Conservation (phyloP, 2,329 filamentous ascomycete genomes). For the Colletotrichum phormii region DNA sequence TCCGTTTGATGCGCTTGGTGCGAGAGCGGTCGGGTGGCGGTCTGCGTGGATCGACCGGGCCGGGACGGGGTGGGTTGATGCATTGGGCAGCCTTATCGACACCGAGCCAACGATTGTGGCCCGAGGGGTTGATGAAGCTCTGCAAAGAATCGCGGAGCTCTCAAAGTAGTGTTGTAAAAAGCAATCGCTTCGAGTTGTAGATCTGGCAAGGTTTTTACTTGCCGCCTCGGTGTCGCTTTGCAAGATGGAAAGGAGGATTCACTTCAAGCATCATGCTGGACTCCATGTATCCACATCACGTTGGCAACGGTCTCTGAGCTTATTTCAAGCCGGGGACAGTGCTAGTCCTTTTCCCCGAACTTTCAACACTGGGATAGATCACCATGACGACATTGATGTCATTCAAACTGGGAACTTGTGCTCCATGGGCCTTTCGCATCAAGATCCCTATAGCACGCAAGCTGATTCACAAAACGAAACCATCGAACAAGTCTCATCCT, state of each 20-base stretch:
- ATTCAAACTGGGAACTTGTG: not conserved
- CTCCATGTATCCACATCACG: not conserved
- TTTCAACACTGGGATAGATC: not conserved
- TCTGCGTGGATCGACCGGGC: constrained; percentile 75
- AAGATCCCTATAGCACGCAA: not conserved
- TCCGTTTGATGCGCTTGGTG: constrained; percentile 78
- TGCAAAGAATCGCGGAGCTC: constrained; percentile 48
- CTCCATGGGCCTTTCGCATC: not conserved
- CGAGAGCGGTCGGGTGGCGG: constrained; percentile 69
- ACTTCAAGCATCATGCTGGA: not conserved
- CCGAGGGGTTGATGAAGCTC: constrained; percentile 67
- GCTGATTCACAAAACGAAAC: not conserved
- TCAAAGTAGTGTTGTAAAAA: not conserved
- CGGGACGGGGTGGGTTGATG: constrained; percentile 74
- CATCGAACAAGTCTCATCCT: not conserved
- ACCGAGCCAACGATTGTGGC: constrained; percentile 65
- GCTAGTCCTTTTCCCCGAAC: not conserved
- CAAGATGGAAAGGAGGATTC: not conserved
- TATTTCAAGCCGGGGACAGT: not conserved
- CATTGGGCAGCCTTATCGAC: constrained; percentile 58
- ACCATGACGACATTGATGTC: not conserved
- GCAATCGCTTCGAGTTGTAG: not conserved
- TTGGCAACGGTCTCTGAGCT: not conserved
- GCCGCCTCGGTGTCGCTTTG: not conserved
- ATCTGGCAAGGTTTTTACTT: not conserved